Base-by-base conservation (phyloP, 306 rosid genomes). In the Begonia loranthoides region DNA sequence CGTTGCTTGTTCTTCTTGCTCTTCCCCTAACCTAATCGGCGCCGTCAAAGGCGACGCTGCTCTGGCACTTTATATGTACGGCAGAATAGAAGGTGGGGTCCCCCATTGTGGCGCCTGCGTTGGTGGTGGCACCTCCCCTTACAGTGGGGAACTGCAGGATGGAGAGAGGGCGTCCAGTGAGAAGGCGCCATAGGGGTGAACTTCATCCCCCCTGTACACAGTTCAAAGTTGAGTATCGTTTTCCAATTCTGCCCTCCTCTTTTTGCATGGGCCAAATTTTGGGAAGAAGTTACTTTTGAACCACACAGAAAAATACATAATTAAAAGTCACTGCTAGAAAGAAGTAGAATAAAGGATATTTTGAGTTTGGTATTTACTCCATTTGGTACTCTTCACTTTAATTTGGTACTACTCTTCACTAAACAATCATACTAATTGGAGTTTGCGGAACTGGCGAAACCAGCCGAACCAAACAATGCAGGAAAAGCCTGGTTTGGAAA, bases 161-260 rank as follows among this genome's bases (percentile, higher is more conserved):
- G 76, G 55, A 54, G 66, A 54, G 45, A 60, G 61, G 66, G 68
- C 66, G 13, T 61, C 70, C 10, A 67, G 58, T 59, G 67, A 54
- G 57, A 57, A 49, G 65, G 55, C 66, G 3, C 62, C 60, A 0
- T 57, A 33, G 10, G 64, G 59, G 14, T 73, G 62, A 19, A 71
- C 74, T 1, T 59, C 8, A 40, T 63, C 16, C 9, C 58, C 13
- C 41, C 41, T 39, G 16, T 66, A 64, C 51, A 22, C 12, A 17
- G 43, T 39, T n/a, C n/a, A n/a, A n/a, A n/a, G 43, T 39, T 5
- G 43, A 39, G 36, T 12, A 17, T 45, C 19, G 8, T 41, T 9
- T 41, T 1, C 11, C 59, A 36, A 43, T 55, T 55, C 17, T 55
- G 49, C 49, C 58, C 59, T 55, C 47, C 1, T 9, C 15, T 15